phyloP scores from a whole-genome alignment of 2,329 filamentous ascomycete species.

The Botryotinia narcissicola region DNA sequence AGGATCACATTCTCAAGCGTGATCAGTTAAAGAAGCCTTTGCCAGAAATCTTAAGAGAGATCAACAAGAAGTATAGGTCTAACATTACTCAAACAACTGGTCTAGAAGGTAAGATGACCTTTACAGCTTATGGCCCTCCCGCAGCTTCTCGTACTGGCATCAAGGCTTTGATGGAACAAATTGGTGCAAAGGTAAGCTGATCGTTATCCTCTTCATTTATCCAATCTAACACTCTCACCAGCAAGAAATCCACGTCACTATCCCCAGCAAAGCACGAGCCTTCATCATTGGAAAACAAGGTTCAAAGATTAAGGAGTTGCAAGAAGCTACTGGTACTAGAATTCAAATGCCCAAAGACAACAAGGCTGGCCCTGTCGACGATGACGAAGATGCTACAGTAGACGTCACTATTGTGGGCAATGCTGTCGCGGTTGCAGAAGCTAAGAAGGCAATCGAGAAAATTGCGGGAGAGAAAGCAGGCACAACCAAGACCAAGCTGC shows the following conservation, averaged over 20 bases:
- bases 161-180: constrained; percentile 82
- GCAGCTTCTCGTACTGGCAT: constrained; percentile 65
- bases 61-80: constrained; percentile 89
- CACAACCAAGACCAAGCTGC: constrained; percentile 77
- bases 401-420: constrained; percentile 91
- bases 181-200: constrained; percentile 73
- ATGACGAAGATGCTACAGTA: constrained; percentile 79
- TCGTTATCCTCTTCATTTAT: constrained; percentile 21
- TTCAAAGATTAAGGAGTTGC: constrained; percentile 83
- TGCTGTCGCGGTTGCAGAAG: constrained; percentile 79
- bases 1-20: constrained; percentile 69
- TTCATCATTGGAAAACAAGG: constrained; percentile 94
- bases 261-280: constrained; percentile 79
- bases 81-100: constrained; percentile 74
- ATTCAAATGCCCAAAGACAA: constrained; percentile 87
- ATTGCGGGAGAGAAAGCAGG: constrained; percentile 86
- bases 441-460: constrained; percentile 76
- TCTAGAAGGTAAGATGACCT: constrained; percentile 70
- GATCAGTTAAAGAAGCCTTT: constrained; percentile 81
- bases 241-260: constrained; percentile 70
- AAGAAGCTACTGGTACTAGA: constrained; percentile 83
- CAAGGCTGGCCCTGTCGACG: constrained; percentile 54
- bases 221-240: constrained; percentile 36
- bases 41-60: constrained; percentile 80
- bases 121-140: constrained; percentile 83